Evolutionary conservation across 2,329 filamentous ascomycete genomes (phyloP).

Genomic region (Diaporthe sp.): DNA sequence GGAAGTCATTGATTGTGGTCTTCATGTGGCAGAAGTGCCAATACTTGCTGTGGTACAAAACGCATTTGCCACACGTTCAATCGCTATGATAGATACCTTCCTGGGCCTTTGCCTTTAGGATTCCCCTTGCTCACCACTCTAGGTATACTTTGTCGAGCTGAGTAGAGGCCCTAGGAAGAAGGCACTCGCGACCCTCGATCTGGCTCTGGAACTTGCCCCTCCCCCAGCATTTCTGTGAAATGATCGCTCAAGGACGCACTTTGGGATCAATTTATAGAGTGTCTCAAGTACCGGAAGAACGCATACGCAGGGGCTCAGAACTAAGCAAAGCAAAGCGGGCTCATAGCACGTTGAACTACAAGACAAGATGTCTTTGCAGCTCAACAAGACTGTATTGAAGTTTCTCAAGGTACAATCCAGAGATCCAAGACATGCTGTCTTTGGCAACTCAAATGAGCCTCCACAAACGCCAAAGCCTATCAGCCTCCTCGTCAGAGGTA

Average conservation of each 20-base stretch:
- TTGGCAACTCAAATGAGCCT: neutral
- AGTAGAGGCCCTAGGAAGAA: neutral
- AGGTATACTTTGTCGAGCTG: neutral
- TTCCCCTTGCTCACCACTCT: neutral
- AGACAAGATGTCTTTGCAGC: neutral
- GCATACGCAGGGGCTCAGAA: neutral
- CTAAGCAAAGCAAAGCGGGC: neutral
- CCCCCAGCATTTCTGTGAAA: neutral
- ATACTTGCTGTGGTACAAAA: neutral
- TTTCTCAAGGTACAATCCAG: neutral
- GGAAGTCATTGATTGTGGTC: neutral
- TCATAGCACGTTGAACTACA: neutral
- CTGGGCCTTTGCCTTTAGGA: neutral
- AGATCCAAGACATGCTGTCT: neutral
- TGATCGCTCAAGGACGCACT: neutral
- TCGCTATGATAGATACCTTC: neutral
- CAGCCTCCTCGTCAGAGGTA: neutral
- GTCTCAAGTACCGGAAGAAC: neutral
- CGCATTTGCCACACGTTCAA: neutral
- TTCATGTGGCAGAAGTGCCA: neutral
- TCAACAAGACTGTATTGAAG: neutral
- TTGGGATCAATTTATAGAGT: neutral
- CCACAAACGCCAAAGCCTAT: constrained; percentile 14
- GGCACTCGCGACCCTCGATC: neutral
- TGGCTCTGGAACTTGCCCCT: neutral